Evolutionary conservation across 2,329 filamentous ascomycete species (phyloP), one percentile per base, ranked within the genome.

Genomic region (Fusarium torreyae): DNA sequence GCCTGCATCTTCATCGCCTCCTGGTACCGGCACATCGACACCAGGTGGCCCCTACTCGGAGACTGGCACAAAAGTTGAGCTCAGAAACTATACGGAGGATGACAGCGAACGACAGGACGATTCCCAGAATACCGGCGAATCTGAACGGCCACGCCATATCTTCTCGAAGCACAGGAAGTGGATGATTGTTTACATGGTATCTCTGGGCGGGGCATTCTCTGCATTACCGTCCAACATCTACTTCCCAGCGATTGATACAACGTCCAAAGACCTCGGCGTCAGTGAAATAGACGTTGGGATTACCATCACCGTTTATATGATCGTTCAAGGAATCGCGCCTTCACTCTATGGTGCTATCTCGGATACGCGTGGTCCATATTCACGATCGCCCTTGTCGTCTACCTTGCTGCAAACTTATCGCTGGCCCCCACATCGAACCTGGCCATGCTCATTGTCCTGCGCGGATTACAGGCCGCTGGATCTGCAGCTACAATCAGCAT

Each of bases 401-500:
- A 55, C 17, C 17, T 22, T 4, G n/a, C 42, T 2, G 42, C 42
- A 28, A 48, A 55, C 6, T 4, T 39, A 2, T 39, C 52, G 1
- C 42, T 55, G 3, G 42, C 52, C 18, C 48, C 48, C 52, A 48
- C 52, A 2, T 55, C 42, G 1, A 39, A 15, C 24, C 15, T 55
- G 15, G 33, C 52, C 3, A 55, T 55, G 42, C 52, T 48, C 10
- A 8, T 55, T 13, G 58, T 46, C 6, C 10, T 66, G 11, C 44
- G 69, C 13, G 70, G 68, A 3, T n/a, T 74, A 10, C 70, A 74
- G 26, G 70, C 71, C 2, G 61, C 69, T 9, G 71, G 71, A 5
- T 70, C 66, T 6, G 66, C 71, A 3, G 65, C 71, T 1, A 73
- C 69, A 1, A 69, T 74, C 11, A 74, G 71, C 42, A 74, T 73